phyloP scores from a whole-genome alignment of 352 stramenopile species.

The Peronosclerospora sorghi region DNA sequence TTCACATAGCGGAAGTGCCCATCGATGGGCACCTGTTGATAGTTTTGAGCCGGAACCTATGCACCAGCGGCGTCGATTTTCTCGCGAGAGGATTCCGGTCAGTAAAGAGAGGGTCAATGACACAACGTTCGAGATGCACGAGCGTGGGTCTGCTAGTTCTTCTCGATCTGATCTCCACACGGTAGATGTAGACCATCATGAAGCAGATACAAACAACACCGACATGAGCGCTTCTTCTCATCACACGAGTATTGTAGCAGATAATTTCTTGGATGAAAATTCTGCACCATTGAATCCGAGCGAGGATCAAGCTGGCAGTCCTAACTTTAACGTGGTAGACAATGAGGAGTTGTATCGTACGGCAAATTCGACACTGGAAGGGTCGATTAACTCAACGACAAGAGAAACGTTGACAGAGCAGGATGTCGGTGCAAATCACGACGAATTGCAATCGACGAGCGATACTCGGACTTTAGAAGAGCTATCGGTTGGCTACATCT shows the following conservation, averaged over 20 bases:
- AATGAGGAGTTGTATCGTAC: neutral
- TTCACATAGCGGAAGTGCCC: constrained; percentile 15
- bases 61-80: constrained; percentile 20
- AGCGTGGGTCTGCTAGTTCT: constrained; percentile 3
- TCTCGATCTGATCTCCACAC: neutral
- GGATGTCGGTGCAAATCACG: too few species aligned
- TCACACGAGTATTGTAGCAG: neutral
- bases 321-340: neutral
- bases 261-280: constrained; percentile 7
- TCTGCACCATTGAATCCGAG: constrained; percentile 1
- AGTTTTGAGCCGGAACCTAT: constrained; percentile 5
- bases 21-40: constrained; percentile 8
- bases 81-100: constrained; percentile 3
- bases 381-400: neutral
- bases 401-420: neutral
- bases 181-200: constrained; percentile 4
- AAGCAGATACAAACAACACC: constrained; percentile 6
- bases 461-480: too few species aligned
- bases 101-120: constrained; percentile 5
- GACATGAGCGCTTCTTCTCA: constrained; percentile 1
- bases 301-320: constrained; percentile 3
- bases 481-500: too few species aligned
- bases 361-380: too few species aligned
- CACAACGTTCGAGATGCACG: neutral
- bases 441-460: too few species aligned